phyloP scores from a whole-genome alignment of 1,284 basidiomycete genomes.

The Vanrija sp. region DNA sequence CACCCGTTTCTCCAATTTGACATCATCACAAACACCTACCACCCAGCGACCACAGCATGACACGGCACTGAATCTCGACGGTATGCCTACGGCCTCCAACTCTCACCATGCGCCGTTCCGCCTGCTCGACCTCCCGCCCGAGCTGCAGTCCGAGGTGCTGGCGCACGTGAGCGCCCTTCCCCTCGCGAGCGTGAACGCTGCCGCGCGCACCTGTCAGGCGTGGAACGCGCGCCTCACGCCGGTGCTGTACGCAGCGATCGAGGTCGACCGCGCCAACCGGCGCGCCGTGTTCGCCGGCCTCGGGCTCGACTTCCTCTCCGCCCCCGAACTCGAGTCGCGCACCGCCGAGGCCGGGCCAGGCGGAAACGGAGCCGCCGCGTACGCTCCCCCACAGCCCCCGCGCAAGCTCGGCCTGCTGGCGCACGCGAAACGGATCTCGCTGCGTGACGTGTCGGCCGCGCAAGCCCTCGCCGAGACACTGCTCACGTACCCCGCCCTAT shows the following conservation, averaged over 20 bases:
- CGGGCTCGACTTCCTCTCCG: conserved; percentile 12
- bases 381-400: too few species aligned
- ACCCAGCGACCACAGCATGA: too few species aligned
- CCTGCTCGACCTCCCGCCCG: conserved; percentile 5
- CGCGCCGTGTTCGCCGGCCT: conserved; percentile 7
- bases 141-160: conserved; percentile 8
- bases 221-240: conserved; percentile 12
- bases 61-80: too few species aligned
- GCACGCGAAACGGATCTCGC: conserved; percentile 2
- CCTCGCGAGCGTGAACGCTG: conserved; percentile 1
- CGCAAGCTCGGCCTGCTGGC: conserved; percentile 3
- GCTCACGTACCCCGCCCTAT: conserved; percentile 3
- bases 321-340: conserved; percentile 12
- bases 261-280: conserved; percentile 5
- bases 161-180: conserved; percentile 3
- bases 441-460: conserved; percentile 4
- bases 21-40: too few species aligned
- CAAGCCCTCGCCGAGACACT: conserved; percentile 12
- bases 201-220: background rate
- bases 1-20: too few species aligned
- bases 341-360: background rate
- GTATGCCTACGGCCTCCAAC: too few species aligned
- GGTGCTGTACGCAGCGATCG: conserved; percentile 5
- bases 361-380: too few species aligned
- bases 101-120: background rate